A percentile compares a stretch with the other conserved stretches of the same genome.
Evolutionary conservation across 768 basidiomycete genomes (phyloP).

Genomic region (Boletellus ananas): DNA sequence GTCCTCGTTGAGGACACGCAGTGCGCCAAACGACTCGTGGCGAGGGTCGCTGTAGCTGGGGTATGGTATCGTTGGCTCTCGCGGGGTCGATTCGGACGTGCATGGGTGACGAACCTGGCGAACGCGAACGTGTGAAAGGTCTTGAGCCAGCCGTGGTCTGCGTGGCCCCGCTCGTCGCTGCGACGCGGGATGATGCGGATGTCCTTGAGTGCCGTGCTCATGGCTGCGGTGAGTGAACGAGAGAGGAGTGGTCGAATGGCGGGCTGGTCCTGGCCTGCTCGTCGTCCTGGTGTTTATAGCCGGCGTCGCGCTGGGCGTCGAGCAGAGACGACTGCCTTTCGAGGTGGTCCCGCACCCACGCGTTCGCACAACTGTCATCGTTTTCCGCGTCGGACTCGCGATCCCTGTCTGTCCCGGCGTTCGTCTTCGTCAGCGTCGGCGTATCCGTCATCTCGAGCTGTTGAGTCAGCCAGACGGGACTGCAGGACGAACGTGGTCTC

Average conservation of each 20-base stretch:
- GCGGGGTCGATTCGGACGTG: background rate
- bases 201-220: slow-evolving; percentile 11
- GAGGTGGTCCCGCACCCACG: slow-evolving; percentile 20
- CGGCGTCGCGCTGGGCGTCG: slow-evolving; percentile 8
- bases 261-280: background rate
- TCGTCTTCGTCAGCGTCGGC: too few species aligned
- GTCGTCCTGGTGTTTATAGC: slow-evolving; percentile 15
- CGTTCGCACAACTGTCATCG: slow-evolving; percentile 14
- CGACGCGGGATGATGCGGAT: slow-evolving; percentile 47
- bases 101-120: slow-evolving; percentile 46
- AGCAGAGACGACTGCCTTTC: slow-evolving; percentile 20
- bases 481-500: too few species aligned
- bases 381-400: background rate
- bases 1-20: slow-evolving; percentile 93
- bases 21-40: slow-evolving; percentile 62
- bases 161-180: slow-evolving; percentile 64
- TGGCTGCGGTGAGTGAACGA: slow-evolving; percentile 5
- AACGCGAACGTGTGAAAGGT: slow-evolving; percentile 85
- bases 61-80: too few species aligned
- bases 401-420: too few species aligned
- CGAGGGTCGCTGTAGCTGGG: slow-evolving; percentile 55
- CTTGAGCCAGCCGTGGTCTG: slow-evolving; percentile 85
- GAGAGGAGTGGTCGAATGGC: background rate
- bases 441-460: too few species aligned
- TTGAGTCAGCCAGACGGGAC: too few species aligned